Evolutionary conservation across 148 eudicot genomes (phyloP).

Genomic region (Talinum fruticosum): DNA sequence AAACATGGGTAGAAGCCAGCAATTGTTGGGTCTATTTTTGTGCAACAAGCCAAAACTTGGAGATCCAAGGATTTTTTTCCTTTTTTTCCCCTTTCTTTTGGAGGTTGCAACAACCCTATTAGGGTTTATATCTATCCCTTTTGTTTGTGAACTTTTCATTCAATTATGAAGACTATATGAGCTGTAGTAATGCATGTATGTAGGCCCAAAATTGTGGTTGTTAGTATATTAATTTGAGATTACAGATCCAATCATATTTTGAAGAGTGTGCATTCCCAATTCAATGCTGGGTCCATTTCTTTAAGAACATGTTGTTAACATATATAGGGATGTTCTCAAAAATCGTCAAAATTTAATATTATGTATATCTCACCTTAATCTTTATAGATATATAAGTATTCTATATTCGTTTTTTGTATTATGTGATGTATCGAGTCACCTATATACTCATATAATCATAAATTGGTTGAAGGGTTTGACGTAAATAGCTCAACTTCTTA

Average conservation of each 20-base stretch:
- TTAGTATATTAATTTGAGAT: slow-evolving; percentile 10
- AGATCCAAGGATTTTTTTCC: slow-evolving; percentile 12
- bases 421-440: neutral
- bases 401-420: no score
- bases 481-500: no score
- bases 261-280: slow-evolving; percentile 10
- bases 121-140: neutral
- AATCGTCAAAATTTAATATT: no score
- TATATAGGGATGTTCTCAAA: no score
- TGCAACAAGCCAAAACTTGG: slow-evolving; percentile 17
- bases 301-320: slow-evolving; percentile 6
- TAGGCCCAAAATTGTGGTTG: slow-evolving; percentile 16
- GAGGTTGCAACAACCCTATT: slow-evolving; percentile 15
- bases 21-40: slow-evolving; percentile 7
- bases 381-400: no score
- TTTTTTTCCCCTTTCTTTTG: neutral
- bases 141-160: slow-evolving; percentile 9
- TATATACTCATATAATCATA: neutral
- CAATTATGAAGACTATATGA: slow-evolving; percentile 35
- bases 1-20: slow-evolving; percentile 25
- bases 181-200: slow-evolving; percentile 25
- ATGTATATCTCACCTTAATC: no score
- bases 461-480: neutral
- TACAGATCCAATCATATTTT: slow-evolving; percentile 17
- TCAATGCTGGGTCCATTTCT: slow-evolving; percentile 20